These are phyloP conservation scores for Wickerhamiella alocasiicola DNA, from an alignment of 805 yeast species.

Conservation along the genomic window DNA sequence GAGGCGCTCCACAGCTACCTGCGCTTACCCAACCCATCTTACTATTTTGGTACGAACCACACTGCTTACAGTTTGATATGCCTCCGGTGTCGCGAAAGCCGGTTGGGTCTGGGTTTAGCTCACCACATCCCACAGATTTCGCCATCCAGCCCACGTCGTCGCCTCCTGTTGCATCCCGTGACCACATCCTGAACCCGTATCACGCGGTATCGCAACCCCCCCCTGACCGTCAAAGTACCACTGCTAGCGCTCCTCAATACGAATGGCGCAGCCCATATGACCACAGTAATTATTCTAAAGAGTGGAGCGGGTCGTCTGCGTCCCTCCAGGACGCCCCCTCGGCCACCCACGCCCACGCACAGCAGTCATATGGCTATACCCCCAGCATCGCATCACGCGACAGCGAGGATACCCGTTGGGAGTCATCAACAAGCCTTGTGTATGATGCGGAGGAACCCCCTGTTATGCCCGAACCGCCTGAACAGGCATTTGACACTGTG, in stretches of 20 bases:
- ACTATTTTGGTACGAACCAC: no score
- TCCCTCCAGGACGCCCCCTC: not conserved
- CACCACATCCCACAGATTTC: slow-evolving; percentile 17
- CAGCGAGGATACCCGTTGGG: slow-evolving; percentile 5
- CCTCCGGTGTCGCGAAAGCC: slow-evolving; percentile 18
- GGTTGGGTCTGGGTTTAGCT: slow-evolving; percentile 20
- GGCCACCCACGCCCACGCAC: not conserved
- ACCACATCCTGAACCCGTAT: slow-evolving; percentile 18
- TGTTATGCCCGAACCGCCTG: not conserved
- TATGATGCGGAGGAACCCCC: not conserved
- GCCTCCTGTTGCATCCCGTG: slow-evolving; percentile 10
- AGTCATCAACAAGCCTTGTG: not conserved
- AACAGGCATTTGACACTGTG: no score
- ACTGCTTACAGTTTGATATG: no score
- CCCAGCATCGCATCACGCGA: not conserved
- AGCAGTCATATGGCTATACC: not conserved
- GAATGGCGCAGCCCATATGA: slow-evolving; percentile 7
- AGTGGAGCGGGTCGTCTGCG: not conserved
- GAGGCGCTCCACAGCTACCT: no score
- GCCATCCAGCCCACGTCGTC: slow-evolving; percentile 10
- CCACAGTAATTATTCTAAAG: not conserved
- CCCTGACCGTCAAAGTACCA: slow-evolving; percentile 1
- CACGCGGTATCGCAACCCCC: slow-evolving; percentile 16
- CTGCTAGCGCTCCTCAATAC: slow-evolving; percentile 7
- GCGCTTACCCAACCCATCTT: no score